Conservation (phyloP, 306 rosid species). For the Dalbergia cochinchinensis region DNA sequence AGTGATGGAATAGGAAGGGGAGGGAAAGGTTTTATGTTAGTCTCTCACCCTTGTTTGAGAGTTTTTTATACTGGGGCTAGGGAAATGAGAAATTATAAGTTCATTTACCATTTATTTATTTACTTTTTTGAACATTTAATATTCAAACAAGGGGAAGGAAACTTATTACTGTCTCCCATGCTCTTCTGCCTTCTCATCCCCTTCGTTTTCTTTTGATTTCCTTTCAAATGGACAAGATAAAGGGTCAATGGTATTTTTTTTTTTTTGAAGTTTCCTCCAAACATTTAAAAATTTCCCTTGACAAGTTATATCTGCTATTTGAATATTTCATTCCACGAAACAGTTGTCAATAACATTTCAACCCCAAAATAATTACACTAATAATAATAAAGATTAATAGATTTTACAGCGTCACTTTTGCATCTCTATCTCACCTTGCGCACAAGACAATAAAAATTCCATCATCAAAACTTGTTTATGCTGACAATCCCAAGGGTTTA, state of each 20-base stretch:
- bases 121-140: neutral
- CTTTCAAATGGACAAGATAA: too few species aligned
- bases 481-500: neutral
- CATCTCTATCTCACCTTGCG: neutral
- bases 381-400: too few species aligned
- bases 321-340: too few species aligned
- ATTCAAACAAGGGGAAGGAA: neutral
- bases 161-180: neutral
- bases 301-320: too few species aligned
- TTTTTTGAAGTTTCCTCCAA: too few species aligned
- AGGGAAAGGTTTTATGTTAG: slow-evolving; percentile 34
- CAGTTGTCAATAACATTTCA: too few species aligned
- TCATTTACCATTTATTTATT: neutral
- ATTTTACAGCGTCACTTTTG: neutral
- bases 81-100: slow-evolving; percentile 22
- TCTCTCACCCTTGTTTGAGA: slow-evolving; percentile 37
- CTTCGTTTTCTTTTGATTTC: neutral
- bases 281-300: too few species aligned
- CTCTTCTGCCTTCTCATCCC: neutral
- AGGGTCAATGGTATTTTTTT: too few species aligned
- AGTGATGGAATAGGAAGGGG: slow-evolving; percentile 5
- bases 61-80: slow-evolving; percentile 15
- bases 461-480: slow-evolving; percentile 18
- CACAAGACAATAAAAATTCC: neutral
- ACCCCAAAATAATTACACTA: too few species aligned